phyloP scores from a whole-genome alignment of 2,329 filamentous ascomycete species.

The Pseudogymnoascus sp. region DNA sequence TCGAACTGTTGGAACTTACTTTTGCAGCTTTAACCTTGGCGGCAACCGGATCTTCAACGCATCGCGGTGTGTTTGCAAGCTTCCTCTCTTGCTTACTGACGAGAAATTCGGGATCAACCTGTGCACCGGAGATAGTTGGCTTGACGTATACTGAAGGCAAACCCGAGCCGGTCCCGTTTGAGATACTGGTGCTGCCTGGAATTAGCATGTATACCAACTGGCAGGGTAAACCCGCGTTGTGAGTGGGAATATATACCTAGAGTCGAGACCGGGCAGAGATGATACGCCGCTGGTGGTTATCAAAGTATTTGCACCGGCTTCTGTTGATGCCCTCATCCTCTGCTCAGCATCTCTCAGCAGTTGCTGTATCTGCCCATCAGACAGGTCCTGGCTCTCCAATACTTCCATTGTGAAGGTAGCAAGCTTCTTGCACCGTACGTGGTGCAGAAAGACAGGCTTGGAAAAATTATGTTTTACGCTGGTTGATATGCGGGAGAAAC shows the following conservation, averaged over 20 bases:
- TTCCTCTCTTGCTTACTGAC: conserved; percentile 39
- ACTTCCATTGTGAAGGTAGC: neutral
- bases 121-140: conserved; percentile 43
- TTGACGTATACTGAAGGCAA: conserved; percentile 45
- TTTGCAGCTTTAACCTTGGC: conserved; percentile 40
- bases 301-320: conserved; percentile 25
- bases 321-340: conserved; percentile 39
- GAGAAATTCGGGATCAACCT: conserved; percentile 43
- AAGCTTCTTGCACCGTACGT: conserved; percentile 2
- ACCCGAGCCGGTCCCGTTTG: conserved; percentile 10
- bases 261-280: neutral
- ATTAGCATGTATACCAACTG: neutral
- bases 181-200: conserved; percentile 1
- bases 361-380: conserved; percentile 55
- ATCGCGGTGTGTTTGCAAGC: conserved; percentile 40
- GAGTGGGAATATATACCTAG: conserved; percentile 7
- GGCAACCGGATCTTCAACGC: conserved; percentile 45
- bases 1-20: conserved; percentile 35
- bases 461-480: neutral
- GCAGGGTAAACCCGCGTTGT: neutral
- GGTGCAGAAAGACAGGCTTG: conserved; percentile 6
- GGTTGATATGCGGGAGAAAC: neutral
- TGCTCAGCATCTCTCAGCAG: conserved; percentile 56
- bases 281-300: conserved; percentile 16
- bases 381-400: conserved; percentile 38